A percentile compares a stretch with the other conserved stretches of the same genome.
Conservation (phyloP, 2,329 filamentous ascomycete genomes). For the Talaromyces verruculosus region DNA sequence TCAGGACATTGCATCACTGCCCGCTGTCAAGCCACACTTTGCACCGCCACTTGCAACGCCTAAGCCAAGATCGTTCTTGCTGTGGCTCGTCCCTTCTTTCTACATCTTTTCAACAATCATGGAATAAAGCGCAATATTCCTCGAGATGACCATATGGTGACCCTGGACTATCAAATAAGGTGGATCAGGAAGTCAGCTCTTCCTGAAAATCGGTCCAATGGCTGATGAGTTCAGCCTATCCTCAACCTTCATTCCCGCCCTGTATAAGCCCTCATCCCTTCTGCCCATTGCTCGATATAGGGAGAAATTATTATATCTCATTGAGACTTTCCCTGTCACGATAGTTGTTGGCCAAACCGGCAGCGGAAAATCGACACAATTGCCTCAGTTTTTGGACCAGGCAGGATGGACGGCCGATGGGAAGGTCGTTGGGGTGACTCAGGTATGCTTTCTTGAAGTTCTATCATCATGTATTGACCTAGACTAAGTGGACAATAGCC, state of each 20-base stretch:
- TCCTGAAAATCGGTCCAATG: slow-evolving; percentile 32
- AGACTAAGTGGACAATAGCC: slow-evolving; percentile 57
- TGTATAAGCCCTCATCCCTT: slow-evolving; percentile 80
- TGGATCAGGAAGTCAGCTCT: slow-evolving; percentile 6
- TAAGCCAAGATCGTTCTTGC: not conserved
- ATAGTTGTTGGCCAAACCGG: slow-evolving; percentile 93
- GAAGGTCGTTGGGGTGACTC: slow-evolving; percentile 82
- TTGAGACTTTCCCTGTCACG: slow-evolving; percentile 80
- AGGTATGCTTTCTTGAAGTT: slow-evolving; percentile 59
- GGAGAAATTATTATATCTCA: slow-evolving; percentile 75
- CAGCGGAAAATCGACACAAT: slow-evolving; percentile 92
- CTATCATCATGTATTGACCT: not conserved
- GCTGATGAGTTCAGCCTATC: slow-evolving; percentile 47
- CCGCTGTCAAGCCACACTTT: not conserved
- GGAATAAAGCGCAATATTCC: not conserved
- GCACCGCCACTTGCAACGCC: not conserved
- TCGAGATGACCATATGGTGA: slow-evolving; percentile 6
- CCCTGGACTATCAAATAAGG: not conserved
- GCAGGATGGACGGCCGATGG: slow-evolving; percentile 86
- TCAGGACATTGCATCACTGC: slow-evolving; percentile 5
- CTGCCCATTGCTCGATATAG: slow-evolving; percentile 85
- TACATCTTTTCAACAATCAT: slow-evolving; percentile 3
- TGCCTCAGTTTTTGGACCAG: slow-evolving; percentile 85
- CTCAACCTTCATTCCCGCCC: slow-evolving; percentile 66
- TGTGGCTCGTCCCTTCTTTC: slow-evolving; percentile 7